Evolutionary conservation across 768 basidiomycete species (phyloP).

Genomic region (Panaeolus papilionaceus): DNA sequence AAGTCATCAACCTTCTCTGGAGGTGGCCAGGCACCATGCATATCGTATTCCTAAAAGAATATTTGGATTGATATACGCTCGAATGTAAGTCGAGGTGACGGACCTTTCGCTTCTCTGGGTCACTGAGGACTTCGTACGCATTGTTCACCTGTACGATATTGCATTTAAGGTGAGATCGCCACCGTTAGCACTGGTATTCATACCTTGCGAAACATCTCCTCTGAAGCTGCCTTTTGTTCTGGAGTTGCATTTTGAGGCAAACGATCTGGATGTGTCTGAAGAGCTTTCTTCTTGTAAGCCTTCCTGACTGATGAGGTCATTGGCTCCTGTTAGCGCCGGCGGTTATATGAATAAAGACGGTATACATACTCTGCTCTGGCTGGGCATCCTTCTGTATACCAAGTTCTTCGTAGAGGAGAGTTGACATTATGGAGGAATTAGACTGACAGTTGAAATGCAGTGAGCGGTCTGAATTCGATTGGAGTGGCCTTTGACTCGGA

Average conservation of each 20-base stretch:
- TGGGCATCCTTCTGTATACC: constrained; percentile 59
- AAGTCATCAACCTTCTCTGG: constrained; percentile 44
- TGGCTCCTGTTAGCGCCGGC: constrained; percentile 15
- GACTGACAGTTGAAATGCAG: constrained; percentile 13
- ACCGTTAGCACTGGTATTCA: not conserved
- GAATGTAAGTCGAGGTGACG: constrained; percentile 22
- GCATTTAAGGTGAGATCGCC: constrained; percentile 19
- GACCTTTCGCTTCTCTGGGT: constrained; percentile 64
- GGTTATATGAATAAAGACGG: constrained; percentile 1
- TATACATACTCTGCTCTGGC: constrained; percentile 64
- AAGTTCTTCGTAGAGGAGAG: constrained; percentile 70
- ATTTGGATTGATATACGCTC: constrained; percentile 14
- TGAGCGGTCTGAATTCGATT: constrained; percentile 22
- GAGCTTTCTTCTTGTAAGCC: constrained; percentile 77
- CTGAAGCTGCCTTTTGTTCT: constrained; percentile 63
- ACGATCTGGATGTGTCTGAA: constrained; percentile 81
- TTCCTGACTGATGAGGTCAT: constrained; percentile 61
- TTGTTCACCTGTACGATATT: constrained; percentile 62
- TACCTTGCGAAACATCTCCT: constrained; percentile 59
- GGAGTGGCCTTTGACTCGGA: not conserved
- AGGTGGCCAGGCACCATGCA: constrained; percentile 78
- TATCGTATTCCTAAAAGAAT: constrained; percentile 62
- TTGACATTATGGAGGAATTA: constrained; percentile 46
- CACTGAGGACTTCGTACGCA: constrained; percentile 77
- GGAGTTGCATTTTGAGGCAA: constrained; percentile 59